Base-by-base conservation (phyloP, 2,329 filamentous ascomycete species). In the Sclerotiophoma versabilis region DNA sequence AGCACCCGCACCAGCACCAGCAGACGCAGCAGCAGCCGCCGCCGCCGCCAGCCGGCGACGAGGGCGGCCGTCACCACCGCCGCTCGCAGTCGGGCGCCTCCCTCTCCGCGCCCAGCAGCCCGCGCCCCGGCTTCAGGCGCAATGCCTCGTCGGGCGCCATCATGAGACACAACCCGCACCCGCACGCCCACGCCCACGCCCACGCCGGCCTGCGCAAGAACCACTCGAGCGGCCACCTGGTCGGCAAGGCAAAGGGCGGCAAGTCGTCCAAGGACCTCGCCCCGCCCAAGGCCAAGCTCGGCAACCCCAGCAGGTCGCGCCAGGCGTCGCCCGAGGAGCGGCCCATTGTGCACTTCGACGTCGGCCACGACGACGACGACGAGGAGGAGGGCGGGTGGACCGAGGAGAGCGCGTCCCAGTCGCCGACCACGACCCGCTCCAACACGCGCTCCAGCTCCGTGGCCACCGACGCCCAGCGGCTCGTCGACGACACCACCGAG, bases 211-310 rank as follows among this genome's bases (percentile, higher is more conserved):
- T 79, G 53, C 73, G 72, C 65, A 76, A 75, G 62, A 78, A 77
- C 57, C 70, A 76, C 53, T 79, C 77, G 23, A 80, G 79, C 65
- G 76, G 78, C 14, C 77, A 80, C 54, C 71, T 81, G 44, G 69
- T 76, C 27, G 70, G 68, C 17, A 75, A 73, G 26, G 66, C 70
- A 4, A 77, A 77, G 65, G 64, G 71, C 27, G 75, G 76, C 64
- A 51, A 67, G 19, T 64, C 71, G 25, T 74, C 73, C 62, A 69
- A 68, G 54, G 68, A 73, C 41, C 54, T 67, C 22, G 65, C 69
- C 23, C 58, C 63, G 22, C 59, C 57, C 1, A 72, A 69, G 67
- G 69, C 64, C 42, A 67, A 69, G 19, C 63, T 72, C 39, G 59
- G 65, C 19, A 62, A 71, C 36, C 62, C 68, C 30, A 64, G 58